phyloP scores from a whole-genome alignment of 2,329 filamentous ascomycete genomes.

The Neofusicoccum cordaticola region DNA sequence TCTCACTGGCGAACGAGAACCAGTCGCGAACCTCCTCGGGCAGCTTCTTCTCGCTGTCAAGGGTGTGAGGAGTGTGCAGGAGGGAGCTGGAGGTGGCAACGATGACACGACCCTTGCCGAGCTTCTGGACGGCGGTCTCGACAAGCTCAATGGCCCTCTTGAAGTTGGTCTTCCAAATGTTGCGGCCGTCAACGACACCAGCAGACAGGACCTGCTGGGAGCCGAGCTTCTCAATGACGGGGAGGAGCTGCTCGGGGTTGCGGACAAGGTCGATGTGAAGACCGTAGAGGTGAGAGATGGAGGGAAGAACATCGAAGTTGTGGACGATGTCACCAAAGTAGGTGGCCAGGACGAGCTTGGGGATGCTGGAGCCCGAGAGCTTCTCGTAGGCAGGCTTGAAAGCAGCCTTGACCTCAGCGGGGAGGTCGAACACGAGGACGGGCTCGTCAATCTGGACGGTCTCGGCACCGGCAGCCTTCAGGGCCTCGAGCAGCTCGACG shows the following conservation, averaged over 20 bases:
- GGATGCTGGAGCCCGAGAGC: slow-evolving; percentile 75
- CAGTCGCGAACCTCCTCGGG: slow-evolving; percentile 90
- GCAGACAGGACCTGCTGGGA: slow-evolving; percentile 86
- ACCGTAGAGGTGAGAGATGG: slow-evolving; percentile 69
- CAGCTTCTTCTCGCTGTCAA: slow-evolving; percentile 98
- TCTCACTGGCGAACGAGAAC: slow-evolving; percentile 98
- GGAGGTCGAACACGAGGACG: slow-evolving; percentile 90
- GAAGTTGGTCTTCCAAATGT: slow-evolving; percentile 99
- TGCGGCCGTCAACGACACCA: slow-evolving; percentile 96
- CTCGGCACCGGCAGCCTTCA: slow-evolving; percentile 95
- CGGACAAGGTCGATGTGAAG: slow-evolving; percentile 96
- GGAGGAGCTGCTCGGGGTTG: slow-evolving; percentile 94
- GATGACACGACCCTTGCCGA: slow-evolving; percentile 96
- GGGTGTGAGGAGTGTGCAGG: slow-evolving; percentile 96
- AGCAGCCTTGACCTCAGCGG: slow-evolving; percentile 84
- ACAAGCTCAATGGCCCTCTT: slow-evolving; percentile 88
- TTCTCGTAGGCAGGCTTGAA: slow-evolving; percentile 98
- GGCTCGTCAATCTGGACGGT: slow-evolving; percentile 98
- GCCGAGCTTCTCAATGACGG: slow-evolving; percentile 78
- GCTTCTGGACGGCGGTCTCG: slow-evolving; percentile 87
- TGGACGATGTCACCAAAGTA: slow-evolving; percentile 99
- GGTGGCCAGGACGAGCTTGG: slow-evolving; percentile 86
- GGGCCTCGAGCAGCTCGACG: slow-evolving; percentile 84
- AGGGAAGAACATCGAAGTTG: slow-evolving; percentile 89
- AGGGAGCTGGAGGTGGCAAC: slow-evolving; percentile 96